These are phyloP conservation scores for Pichia thaimueangensis DNA, from an alignment of 805 yeast genomes.

Conservation along the genomic window DNA sequence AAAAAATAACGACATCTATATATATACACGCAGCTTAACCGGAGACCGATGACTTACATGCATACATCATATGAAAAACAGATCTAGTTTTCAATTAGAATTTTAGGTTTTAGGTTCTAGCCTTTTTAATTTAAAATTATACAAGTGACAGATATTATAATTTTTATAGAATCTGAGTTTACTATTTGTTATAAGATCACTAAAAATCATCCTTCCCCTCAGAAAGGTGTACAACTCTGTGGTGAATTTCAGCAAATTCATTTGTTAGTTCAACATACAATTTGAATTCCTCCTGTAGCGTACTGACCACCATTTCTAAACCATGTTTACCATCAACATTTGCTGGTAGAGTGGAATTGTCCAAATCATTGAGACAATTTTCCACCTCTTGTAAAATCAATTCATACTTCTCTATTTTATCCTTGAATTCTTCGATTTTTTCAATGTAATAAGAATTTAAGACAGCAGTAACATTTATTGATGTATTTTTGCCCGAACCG, in stretches of 20 bases:
- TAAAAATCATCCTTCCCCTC: constrained; percentile 17
- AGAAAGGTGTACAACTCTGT: constrained; percentile 33
- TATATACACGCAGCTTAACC: no score
- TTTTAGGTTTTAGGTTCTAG: no score
- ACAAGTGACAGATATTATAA: no score
- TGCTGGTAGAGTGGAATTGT: constrained; percentile 28
- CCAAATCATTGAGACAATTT: constrained; percentile 55
- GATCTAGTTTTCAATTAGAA: no score
- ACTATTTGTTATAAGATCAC: no score
- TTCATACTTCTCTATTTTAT: constrained; percentile 45
- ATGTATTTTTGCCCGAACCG: constrained; percentile 16
- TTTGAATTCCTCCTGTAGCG: constrained; percentile 60
- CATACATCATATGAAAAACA: no score
- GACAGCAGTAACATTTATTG: constrained; percentile 47
- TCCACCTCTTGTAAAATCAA: constrained; percentile 50
- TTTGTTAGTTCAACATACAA: constrained; percentile 73
- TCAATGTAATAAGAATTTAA: constrained; percentile 45
- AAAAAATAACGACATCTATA: no score
- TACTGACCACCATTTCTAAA: constrained; percentile 47
- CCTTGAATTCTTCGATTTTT: constrained; percentile 35
- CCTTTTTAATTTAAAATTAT: no score
- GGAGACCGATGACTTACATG: no score
- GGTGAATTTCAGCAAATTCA: constrained; percentile 65
- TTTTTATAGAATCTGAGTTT: no score
- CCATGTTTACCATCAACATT: constrained; percentile 29